phyloP scores from a whole-genome alignment of 2,329 filamentous ascomycete genomes.

The Fusarium irregulare region DNA sequence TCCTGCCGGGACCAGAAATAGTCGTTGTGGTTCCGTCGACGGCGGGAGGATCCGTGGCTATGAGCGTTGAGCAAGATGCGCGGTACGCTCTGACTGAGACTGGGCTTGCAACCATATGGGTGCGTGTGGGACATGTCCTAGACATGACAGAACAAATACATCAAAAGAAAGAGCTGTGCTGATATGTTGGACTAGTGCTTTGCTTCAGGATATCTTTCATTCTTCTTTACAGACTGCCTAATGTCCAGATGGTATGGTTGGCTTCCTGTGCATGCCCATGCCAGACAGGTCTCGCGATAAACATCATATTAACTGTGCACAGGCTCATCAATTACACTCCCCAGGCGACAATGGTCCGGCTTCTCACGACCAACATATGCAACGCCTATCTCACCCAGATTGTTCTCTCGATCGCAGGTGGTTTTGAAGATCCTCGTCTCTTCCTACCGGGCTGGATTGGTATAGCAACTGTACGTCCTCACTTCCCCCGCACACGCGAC shows the following conservation, averaged over 20 bases:
- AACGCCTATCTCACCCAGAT: conserved; percentile 81
- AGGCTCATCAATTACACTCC: conserved; percentile 89
- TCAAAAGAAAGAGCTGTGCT: conserved; percentile 6
- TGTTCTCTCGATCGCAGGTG: conserved; percentile 76
- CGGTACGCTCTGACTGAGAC: conserved; percentile 71
- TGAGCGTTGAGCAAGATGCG: conserved; percentile 40
- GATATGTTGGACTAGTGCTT: conserved; percentile 66
- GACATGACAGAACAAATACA: background rate
- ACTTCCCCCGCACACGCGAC: conserved; percentile 4
- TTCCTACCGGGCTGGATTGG: conserved; percentile 82
- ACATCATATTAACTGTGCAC: conserved; percentile 18
- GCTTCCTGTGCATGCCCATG: background rate
- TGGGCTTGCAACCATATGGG: conserved; percentile 78
- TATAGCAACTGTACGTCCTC: conserved; percentile 73
- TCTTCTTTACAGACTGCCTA: conserved; percentile 85
- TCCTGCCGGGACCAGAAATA: conserved; percentile 59
- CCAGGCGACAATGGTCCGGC: conserved; percentile 81
- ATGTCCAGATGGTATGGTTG: conserved; percentile 79
- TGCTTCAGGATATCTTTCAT: conserved; percentile 81
- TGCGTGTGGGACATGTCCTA: conserved; percentile 54
- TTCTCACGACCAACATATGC: conserved; percentile 78
- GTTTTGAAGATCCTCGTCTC: conserved; percentile 75
- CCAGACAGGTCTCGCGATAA: conserved; percentile 2
- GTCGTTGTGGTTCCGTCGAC: conserved; percentile 45
- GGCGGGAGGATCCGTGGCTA: conserved; percentile 32